Base-by-base conservation (phyloP, 805 yeast species). In the Candida lessepsii region DNA sequence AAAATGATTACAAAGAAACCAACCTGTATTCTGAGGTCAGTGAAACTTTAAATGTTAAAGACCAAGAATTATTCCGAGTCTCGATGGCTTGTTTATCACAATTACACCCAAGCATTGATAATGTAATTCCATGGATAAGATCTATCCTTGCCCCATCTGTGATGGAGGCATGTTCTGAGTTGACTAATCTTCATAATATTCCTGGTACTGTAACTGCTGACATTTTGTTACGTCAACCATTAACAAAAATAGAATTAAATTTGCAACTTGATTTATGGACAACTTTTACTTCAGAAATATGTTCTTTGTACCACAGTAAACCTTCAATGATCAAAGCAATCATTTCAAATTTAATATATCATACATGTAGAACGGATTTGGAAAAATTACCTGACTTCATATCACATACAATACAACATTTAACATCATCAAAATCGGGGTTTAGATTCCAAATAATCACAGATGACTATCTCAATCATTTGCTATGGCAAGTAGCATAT, bases 121-220 rank as follows among this genome's bases (percentile, higher is more conserved):
- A 58, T 35, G 40, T 58, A 13, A 20, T 31, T 3, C 45, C 30
- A 10, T 69, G 72, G 72, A 53, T 67, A 2, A 45, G 42, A 5
- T 63, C 71, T 4, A 45, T 71, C 0, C 30, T 48, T 3, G 52
- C 75, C 0, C 47, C 60, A 0, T 51, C 47, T 28, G 55, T 73
- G 9, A 45, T 54, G 5, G 52, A 49, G 2, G 62, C 72, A 3
- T 70, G 75, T 41, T 27, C 43, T 2, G 43, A 61, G 2, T 48
- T 73, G 8, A 35, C 60, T 0, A 57, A 61, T 13, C 42, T 55
- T 8, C 39, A 53, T 1, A 45, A 52, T 2, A 56, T 71, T 11
- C 78, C 79, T 0, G 49, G 64, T 1, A 69, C 65, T 49, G 58
- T 73, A 1, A 34, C 60, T 1, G 53, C 60, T 1, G 76, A 73